Base-by-base conservation (phyloP, 1,284 basidiomycete genomes). In the Mycena citricolor region DNA sequence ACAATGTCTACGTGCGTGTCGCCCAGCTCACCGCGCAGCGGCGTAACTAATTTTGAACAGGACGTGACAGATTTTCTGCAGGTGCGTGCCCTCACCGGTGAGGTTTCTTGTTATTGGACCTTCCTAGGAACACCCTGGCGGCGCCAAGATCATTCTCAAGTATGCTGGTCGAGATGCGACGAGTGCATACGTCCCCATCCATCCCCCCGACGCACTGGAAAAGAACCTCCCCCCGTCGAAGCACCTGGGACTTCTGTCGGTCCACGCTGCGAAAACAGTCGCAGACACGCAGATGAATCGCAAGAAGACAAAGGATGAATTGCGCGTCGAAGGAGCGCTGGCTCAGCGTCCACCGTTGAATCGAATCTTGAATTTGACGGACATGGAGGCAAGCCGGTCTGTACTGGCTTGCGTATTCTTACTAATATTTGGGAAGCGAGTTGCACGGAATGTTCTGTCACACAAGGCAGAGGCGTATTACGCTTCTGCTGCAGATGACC, bases 101-200 rank as follows among this genome's bases (percentile, higher is more conserved):
- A 25, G 19, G 21, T 8, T 16, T 34, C 30, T 37, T 14, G 32
- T 11, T 44, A 10, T 48, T 44, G 32, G 52, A 39, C 19, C 37
- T 48, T 16, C 42, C 11, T 56, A 88, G 85, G 79, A 81, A 44
- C 90, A 94, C 54, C 91, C 91, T 1, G 92, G 91, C 35, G 92
- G 91, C 7, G 66, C 79, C 24, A 75, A 77, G 42, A 82, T 90
- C 55, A 86, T 93, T 53, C 62, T 93, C 24, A 84, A 81, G 56
- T 86, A 91, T 56, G 89, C 81, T 6, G 89, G 91, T 13, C 75
- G 74, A 49, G 88, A 92, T 62, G 88, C 85, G 20, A 92, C 90
- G 0, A 63, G 66, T 4, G 82, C 71, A 3, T 91, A 85, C 60
- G 76, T 81, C 42, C 81, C 84, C 5, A 83, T 90, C 22, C 87